Conservation (phyloP, 805 yeast species). For the Candida arabinofermentans region DNA sequence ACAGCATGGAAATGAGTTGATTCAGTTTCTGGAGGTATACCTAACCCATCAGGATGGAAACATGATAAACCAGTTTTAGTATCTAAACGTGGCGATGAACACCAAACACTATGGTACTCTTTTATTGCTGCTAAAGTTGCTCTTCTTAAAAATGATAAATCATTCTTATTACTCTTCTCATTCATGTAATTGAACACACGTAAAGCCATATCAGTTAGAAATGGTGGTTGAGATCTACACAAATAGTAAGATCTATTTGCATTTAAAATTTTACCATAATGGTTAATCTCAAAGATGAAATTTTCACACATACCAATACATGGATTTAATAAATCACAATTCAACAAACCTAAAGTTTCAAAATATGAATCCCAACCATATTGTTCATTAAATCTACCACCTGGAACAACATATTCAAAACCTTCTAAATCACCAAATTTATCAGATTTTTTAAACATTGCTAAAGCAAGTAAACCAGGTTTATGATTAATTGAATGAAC, state of each 20-base stretch:
- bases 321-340: slow-evolving; percentile 59
- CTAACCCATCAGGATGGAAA: slow-evolving; percentile 84
- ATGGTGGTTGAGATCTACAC: slow-evolving; percentile 95
- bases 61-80: slow-evolving; percentile 73
- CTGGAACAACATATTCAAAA: slow-evolving; percentile 91
- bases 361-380: slow-evolving; percentile 99
- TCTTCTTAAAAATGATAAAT: slow-evolving; percentile 58
- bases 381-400: slow-evolving; percentile 93
- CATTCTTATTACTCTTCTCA: slow-evolving; percentile 36
- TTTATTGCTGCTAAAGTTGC: slow-evolving; percentile 76
- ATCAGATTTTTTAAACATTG: slow-evolving; percentile 44
- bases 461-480: slow-evolving; percentile 86
- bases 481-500: slow-evolving; percentile 70
- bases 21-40: slow-evolving; percentile 98
- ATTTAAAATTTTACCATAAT: slow-evolving; percentile 89
- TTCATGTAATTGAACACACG: slow-evolving; percentile 56
- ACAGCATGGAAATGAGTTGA: slow-evolving; percentile 78
- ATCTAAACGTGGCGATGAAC: slow-evolving; percentile 68
- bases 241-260: slow-evolving; percentile 92
- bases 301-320: slow-evolving; percentile 91
- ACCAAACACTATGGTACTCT: slow-evolving; percentile 85
- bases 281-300: slow-evolving; percentile 81
- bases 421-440: slow-evolving; percentile 41
- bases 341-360: slow-evolving; percentile 78
- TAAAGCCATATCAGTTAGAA: slow-evolving; percentile 87